Evolutionary conservation across 2,329 filamentous ascomycete genomes (phyloP).

Genomic region (Berkeleyomyces basicola): DNA sequence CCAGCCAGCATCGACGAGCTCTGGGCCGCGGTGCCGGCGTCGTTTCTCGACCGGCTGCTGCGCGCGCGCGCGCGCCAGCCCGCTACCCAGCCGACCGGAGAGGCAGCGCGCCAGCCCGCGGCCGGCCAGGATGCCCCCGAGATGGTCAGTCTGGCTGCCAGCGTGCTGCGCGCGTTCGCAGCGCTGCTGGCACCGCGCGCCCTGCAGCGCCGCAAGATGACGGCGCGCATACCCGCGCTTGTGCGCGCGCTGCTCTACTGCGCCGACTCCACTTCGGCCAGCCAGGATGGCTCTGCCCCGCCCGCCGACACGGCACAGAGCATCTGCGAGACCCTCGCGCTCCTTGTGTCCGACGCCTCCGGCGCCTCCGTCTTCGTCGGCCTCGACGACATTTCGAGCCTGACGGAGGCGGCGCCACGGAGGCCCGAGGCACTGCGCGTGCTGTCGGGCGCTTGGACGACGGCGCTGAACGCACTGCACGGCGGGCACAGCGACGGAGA

Average conservation of each 20-base stretch:
- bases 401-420: conserved; percentile 40
- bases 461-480: conserved; percentile 22
- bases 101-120: conserved; percentile 16
- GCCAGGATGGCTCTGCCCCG: not conserved
- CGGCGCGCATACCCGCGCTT: conserved; percentile 36
- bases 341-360: conserved; percentile 33
- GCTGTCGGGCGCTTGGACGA: conserved; percentile 40
- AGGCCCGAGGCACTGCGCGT: conserved; percentile 38
- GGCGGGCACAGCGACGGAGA: not conserved
- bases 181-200: conserved; percentile 35
- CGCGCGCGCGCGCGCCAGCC: conserved; percentile 29
- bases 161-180: conserved; percentile 45
- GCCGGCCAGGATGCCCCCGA: conserved; percentile 24
- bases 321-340: conserved; percentile 33
- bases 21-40: conserved; percentile 44
- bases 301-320: not conserved
- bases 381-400: conserved; percentile 34
- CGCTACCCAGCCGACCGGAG: not conserved
- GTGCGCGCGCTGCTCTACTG: conserved; percentile 32
- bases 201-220: conserved; percentile 29
- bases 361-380: conserved; percentile 33
- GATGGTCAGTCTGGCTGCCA: conserved; percentile 47
- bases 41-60: conserved; percentile 47
- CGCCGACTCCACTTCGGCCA: not conserved
- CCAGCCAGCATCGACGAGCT: conserved; percentile 28